Evolutionary conservation across 371 early-diverging fungal species (phyloP), one percentile per base, ranked within the genome.

Genomic region (Mucor circinelloides): DNA sequence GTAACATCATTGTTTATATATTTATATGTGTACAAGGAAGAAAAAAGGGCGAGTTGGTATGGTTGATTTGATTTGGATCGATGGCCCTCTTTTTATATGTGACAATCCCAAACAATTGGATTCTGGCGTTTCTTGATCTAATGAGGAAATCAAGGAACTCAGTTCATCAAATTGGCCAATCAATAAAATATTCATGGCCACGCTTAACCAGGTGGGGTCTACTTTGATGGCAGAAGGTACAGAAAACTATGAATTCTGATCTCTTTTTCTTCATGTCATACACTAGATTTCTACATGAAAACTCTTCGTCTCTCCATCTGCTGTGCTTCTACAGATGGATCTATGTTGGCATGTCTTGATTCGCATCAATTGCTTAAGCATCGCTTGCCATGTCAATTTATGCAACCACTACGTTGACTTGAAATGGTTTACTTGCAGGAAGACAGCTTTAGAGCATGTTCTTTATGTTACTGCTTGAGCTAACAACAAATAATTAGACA

Each of bases 181-280:
- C 30, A 58, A 5, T 28, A n/a, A 44, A 21, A 36, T 12, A 48
- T 5, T n/a, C 27, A 32, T n/a, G 68, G 3, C 63, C 68, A 68
- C 68, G 68, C 50, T 38, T 48, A 32, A 36, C 25, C 60, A 60
- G 52, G 31, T 30, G 63, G n/a, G 46, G 40, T 21, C 57, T 28
- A 31, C 27, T 9, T 50, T 50, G 25, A 50, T 21, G 25, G 25
- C 50, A 50, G 59, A 68, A 68, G 55, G 63, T 57, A 56, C 58
- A 50, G 68, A 68, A 68, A 68, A 63, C 68, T 68, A n/a, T 27
- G 17, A n/a, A 50, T 68, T 68, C 68, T 63, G 58, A 54, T 42
- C 38, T 55, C 50, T 44, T 19, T 44, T 44, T 44, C n/a, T 44
- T 44, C 44, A 44, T 50, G 50, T 50, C 50, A 50, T 50, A 50